A percentile compares a stretch with the other conserved stretches of the same genome.
Evolutionary conservation across 306 rosid genomes (phyloP).

Genomic region (Lathyrus sativus): DNA sequence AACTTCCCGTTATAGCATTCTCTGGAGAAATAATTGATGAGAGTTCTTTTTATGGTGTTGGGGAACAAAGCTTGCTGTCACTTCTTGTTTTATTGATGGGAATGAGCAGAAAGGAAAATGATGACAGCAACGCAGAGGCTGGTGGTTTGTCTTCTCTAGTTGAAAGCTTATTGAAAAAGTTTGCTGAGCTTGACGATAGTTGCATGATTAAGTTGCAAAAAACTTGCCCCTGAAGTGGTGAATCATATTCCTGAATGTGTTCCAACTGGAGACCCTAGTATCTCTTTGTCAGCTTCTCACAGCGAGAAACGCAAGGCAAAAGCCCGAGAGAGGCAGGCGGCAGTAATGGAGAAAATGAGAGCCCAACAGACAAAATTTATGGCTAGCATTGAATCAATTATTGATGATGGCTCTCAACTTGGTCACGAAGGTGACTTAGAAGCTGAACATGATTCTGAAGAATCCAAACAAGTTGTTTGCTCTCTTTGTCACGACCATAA

Average conservation of each 20-base stretch:
- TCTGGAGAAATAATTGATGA: constrained; percentile 60
- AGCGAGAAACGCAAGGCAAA: constrained; percentile 90
- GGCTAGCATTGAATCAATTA: constrained; percentile 64
- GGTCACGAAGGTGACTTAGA: constrained; percentile 52
- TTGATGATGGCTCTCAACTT: constrained; percentile 60
- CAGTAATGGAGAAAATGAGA: constrained; percentile 96
- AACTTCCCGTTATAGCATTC: constrained; percentile 66
- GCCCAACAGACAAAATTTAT: constrained; percentile 84
- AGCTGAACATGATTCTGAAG: constrained; percentile 53
- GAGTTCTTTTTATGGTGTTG: constrained; percentile 52
- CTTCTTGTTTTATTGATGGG: constrained; percentile 84
- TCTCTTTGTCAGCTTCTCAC: constrained; percentile 56
- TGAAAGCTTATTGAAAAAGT: constrained; percentile 76
- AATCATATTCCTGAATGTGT: constrained; percentile 48
- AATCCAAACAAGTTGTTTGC: constrained; percentile 71
- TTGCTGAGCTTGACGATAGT: constrained; percentile 73
- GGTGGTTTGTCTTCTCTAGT: constrained; percentile 72
- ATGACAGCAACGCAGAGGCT: constrained; percentile 56
- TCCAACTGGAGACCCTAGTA: constrained; percentile 49
- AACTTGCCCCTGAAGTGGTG: constrained; percentile 77
- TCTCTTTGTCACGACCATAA: constrained; percentile 87
- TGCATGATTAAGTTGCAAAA: constrained; percentile 72
- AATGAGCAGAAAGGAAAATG: too few species aligned
- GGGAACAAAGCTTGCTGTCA: constrained; percentile 79
- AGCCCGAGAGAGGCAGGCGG: too few species aligned